phyloP scores from a whole-genome alignment of 345 rosid genomes.

The Eucalyptus shirleyi region DNA sequence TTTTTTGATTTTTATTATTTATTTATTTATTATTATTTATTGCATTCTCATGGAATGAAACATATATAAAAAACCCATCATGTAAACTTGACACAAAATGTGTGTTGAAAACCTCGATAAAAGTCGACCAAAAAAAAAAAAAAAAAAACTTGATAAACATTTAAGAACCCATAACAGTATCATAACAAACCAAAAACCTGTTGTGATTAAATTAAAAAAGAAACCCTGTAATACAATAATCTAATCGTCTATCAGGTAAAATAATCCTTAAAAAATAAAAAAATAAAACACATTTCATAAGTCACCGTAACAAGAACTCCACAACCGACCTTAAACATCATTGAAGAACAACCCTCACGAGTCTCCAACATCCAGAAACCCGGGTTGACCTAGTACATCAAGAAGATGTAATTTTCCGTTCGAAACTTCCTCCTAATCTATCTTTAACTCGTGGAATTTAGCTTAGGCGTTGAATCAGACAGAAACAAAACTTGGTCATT shows the following conservation, averaged over 20 bases:
- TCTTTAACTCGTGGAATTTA: not conserved
- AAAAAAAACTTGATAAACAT: not conserved
- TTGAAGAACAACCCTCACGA: not conserved
- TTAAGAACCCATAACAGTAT: too few relatives aligned
- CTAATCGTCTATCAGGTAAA: not conserved
- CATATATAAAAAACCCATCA: not conserved
- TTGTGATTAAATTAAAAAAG: too few relatives aligned
- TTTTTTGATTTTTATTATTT: too few relatives aligned
- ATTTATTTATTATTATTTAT: not conserved
- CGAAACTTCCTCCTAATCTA: not conserved
- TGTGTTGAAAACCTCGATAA: not conserved
- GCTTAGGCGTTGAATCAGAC: not conserved
- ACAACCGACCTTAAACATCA: not conserved
- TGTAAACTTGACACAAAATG: not conserved
- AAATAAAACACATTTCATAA: not conserved
- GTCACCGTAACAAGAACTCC: not conserved
- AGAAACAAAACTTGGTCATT: not conserved
- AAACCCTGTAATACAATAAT: not conserved
- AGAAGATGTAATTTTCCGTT: not conserved
- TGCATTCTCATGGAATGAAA: not conserved
- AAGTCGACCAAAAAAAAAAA: too few relatives aligned
- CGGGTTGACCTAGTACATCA: not conserved
- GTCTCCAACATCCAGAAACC: not conserved
- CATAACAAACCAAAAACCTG: too few relatives aligned
- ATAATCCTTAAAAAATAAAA: not conserved